Conservation (phyloP, 2,329 filamentous ascomycete genomes). For the Epichloe elymi region DNA sequence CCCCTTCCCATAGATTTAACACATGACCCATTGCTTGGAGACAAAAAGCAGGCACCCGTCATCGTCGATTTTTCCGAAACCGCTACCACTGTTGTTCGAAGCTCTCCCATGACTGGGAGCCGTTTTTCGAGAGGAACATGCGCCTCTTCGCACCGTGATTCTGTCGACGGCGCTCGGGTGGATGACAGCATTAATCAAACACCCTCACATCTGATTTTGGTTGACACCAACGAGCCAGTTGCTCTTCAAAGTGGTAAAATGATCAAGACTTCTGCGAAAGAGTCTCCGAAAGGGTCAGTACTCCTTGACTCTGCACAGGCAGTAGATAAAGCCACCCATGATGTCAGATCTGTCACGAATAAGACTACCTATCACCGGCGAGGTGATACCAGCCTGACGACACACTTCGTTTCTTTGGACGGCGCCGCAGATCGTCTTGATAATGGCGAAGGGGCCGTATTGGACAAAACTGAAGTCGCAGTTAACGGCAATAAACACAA, state of each 20-base stretch:
- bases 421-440: neutral
- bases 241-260: neutral
- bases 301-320: neutral
- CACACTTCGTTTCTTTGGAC: conserved; percentile 1
- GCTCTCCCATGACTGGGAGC: conserved; percentile 14
- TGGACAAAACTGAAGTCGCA: neutral
- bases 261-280: neutral
- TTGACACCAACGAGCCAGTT: neutral
- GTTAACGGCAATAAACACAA: neutral
- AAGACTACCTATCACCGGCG: too few species aligned
- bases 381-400: neutral
- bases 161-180: neutral
- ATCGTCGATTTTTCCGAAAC: conserved; percentile 23
- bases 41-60: neutral
- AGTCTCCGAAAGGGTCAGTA: too few species aligned
- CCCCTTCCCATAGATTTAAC: conserved; percentile 11
- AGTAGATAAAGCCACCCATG: neutral
- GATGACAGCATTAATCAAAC: neutral
- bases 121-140: conserved; percentile 3
- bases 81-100: conserved; percentile 19
- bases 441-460: neutral
- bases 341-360: neutral
- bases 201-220: neutral
- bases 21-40: neutral
- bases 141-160: conserved; percentile 2